Percentiles rank a stretch among this genome's conserved stretches.
Evolutionary conservation across 1,284 basidiomycete genomes (phyloP).

Genomic region (Cutaneotrichosporon mucoides): DNA sequence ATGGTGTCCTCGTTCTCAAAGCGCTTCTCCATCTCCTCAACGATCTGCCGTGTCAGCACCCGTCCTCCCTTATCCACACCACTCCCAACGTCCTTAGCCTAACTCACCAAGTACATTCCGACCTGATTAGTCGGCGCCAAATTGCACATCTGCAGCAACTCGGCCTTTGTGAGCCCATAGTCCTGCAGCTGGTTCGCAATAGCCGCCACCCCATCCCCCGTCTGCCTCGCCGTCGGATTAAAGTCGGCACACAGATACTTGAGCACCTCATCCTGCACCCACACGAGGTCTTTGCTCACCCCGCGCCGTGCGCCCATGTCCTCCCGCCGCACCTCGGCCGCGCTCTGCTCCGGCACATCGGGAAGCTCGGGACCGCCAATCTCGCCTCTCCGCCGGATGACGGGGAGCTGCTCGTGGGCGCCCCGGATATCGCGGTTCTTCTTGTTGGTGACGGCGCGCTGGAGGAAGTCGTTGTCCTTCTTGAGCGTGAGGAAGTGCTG

Average conservation of each 20-base stretch:
- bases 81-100: no score
- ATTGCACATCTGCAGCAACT: conserved; percentile 87
- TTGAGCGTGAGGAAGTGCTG: conserved; percentile 66
- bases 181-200: conserved; percentile 65
- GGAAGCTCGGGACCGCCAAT: conserved; percentile 29
- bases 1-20: conserved; percentile 60
- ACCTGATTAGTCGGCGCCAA: conserved; percentile 75
- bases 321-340: conserved; percentile 53
- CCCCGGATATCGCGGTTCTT: conserved; percentile 10
- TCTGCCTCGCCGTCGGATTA: conserved; percentile 62
- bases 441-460: conserved; percentile 56
- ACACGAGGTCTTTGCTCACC: conserved; percentile 74
- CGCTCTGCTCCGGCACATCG: conserved; percentile 32
- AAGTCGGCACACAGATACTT: conserved; percentile 59
- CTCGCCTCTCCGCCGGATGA: conserved; percentile 2
- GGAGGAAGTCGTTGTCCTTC: conserved; percentile 63
- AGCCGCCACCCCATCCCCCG: conserved; percentile 59
- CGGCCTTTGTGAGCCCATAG: conserved; percentile 77
- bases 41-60: conserved; percentile 57
- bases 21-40: conserved; percentile 83
- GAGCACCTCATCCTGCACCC: conserved; percentile 82
- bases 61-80: background rate
- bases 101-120: conserved; percentile 71
- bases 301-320: conserved; percentile 39
- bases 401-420: conserved; percentile 13